phyloP scores from a whole-genome alignment of 495 filamentous ascomycete species.

The Pseudoneurospora amorphoporcata region DNA sequence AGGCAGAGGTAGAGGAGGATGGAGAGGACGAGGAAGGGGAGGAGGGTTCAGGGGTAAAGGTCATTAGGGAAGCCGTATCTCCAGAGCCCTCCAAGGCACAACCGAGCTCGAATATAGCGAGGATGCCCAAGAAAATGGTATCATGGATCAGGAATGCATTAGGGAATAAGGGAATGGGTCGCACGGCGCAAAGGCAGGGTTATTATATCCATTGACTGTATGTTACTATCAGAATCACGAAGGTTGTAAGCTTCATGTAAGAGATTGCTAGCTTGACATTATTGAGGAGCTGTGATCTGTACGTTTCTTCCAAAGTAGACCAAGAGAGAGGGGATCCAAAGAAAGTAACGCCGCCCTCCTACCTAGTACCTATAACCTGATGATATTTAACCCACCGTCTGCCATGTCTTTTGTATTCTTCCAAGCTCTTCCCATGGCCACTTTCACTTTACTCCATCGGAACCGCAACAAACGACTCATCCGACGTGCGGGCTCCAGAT shows the following conservation, averaged over 20 bases:
- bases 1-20: slow-evolving; percentile 25
- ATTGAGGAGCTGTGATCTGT: not conserved
- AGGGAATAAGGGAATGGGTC: not conserved
- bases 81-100: too few species aligned
- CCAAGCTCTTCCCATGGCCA: slow-evolving; percentile 28
- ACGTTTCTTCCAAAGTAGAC: not conserved
- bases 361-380: not conserved
- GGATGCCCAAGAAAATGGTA: not conserved
- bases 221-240: not conserved
- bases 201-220: not conserved
- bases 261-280: not conserved
- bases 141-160: not conserved
- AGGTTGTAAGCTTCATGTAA: not conserved
- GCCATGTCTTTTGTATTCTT: slow-evolving; percentile 12
- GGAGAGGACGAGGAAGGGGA: slow-evolving; percentile 17
- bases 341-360: not conserved
- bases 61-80: not conserved
- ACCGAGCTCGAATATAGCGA: not conserved
- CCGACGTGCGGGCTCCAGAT: not conserved
- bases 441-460: slow-evolving; percentile 17
- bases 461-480: slow-evolving; percentile 20
- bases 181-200: not conserved
- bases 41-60: slow-evolving; percentile 10
- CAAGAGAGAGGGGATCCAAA: not conserved
- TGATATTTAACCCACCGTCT: not conserved